Evolutionary conservation across 768 basidiomycete genomes (phyloP), one percentile per base, ranked within the genome.

Genomic region (Pisolithus albus): DNA sequence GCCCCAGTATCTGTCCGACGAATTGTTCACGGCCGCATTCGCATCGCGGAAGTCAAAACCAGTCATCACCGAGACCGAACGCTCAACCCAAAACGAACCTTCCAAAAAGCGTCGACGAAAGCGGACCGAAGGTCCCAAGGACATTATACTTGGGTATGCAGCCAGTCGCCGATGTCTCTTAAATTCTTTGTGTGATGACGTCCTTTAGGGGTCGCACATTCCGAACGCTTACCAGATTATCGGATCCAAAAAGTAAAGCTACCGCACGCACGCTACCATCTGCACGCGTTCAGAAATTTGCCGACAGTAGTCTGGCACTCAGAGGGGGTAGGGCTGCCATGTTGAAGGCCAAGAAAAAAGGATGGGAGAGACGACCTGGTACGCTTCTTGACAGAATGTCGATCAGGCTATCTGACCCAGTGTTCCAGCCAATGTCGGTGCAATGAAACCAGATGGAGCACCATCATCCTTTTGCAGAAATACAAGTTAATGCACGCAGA

Each of bases 311-410:
- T 7, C 67, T 86, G 4, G 76, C 74, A 21, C 57, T 83, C 40
- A 78, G 72, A 52, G 73, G 72, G 52, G 73, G 74, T 16, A 58
- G 59, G 36, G 26, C 44, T 37, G 57, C 60, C 23, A 53, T 64
- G 15, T 58, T 59, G 50, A 66, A 66, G 42, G 68, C 69, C 39
- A 72, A 69, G 50, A 71, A 71, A 46, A 68, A 60, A 46, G 74
- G 75, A 24, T 86, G 84, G 83, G 76, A 81, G 56, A 71, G 84
- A 45, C 71, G 73, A 61, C 71, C 82, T 46, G 82, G 84, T 84
- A 56, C 40, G 73, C 62, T 9, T n/a, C 19, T 18, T 41, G 18
- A 43, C 13, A 21, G 37, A 26, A n/a, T 30, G 13, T 7, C 9
- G 11, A n/a, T 46, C 45, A 24, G 6, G 32, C 21, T 6, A 13